phyloP scores from a whole-genome alignment of 495 filamentous ascomycete genomes.

The Trichocladium uniseriatum region DNA sequence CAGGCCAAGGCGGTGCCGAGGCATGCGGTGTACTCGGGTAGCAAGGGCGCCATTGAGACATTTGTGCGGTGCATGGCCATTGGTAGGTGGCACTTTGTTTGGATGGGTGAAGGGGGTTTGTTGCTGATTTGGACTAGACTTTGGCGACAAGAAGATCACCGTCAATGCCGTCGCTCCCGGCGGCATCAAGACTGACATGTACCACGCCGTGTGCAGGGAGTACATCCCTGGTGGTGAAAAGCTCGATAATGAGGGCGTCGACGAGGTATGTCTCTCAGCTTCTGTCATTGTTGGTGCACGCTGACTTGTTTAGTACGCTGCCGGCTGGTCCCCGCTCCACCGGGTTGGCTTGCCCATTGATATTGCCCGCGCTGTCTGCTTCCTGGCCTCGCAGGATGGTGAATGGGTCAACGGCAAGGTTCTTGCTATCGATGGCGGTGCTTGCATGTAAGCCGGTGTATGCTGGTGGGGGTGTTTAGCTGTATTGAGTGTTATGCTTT shows the following conservation, averaged over 20 bases:
- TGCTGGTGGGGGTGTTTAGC: background rate
- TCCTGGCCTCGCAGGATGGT: conserved; percentile 55
- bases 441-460: conserved; percentile 33
- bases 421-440: conserved; percentile 38
- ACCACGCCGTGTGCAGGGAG: conserved; percentile 53
- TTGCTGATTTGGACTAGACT: conserved; percentile 21
- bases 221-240: conserved; percentile 53
- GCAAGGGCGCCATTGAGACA: conserved; percentile 31
- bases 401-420: conserved; percentile 59
- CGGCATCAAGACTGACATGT: conserved; percentile 64
- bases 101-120: background rate
- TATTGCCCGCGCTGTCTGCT: conserved; percentile 55
- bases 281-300: background rate
- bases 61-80: conserved; percentile 31
- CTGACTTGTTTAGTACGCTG: conserved; percentile 33
- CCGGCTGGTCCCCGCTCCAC: conserved; percentile 48
- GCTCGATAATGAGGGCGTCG: conserved; percentile 30
- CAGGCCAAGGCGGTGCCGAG: conserved; percentile 53
- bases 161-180: conserved; percentile 59
- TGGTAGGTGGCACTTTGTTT: conserved; percentile 8
- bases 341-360: conserved; percentile 55
- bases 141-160: conserved; percentile 43
- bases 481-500: background rate
- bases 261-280: conserved; percentile 13
- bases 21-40: conserved; percentile 48